Percentiles rank a stretch among this genome's conserved stretches.
These are phyloP conservation scores for Cicer pinnatifidum DNA, from an alignment of 306 rosid species.

Conservation along the genomic window DNA sequence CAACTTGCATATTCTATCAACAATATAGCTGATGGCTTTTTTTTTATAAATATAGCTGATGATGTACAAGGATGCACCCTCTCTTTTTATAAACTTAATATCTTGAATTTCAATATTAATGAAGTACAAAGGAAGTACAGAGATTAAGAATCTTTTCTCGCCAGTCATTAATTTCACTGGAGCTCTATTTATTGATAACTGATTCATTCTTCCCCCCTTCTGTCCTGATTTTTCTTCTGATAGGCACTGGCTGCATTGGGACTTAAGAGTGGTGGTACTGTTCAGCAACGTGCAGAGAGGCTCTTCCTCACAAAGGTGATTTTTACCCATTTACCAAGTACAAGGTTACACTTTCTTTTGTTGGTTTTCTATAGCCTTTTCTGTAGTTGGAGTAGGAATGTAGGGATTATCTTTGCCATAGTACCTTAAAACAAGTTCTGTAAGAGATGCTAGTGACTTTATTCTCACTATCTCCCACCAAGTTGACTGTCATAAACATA, in stretches of 20 bases:
- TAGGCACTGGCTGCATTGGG: conserved; percentile 85
- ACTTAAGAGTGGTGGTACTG: conserved; percentile 88
- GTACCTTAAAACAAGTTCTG: conserved; percentile 16
- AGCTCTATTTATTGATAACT: conserved; percentile 22
- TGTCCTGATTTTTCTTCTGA: conserved; percentile 23
- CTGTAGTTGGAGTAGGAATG: not conserved
- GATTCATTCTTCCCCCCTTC: not conserved
- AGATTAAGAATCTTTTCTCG: conserved; percentile 14
- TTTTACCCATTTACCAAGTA: conserved; percentile 10
- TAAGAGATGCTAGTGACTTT: conserved; percentile 5
- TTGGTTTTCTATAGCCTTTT: not conserved
- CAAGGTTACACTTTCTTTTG: not conserved
- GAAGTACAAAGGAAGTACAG: not conserved
- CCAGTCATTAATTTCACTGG: conserved; percentile 25
- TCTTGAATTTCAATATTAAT: conserved; percentile 27
- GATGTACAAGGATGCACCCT: not conserved
- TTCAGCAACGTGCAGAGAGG: conserved; percentile 98
- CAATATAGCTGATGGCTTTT: not conserved
- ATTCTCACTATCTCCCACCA: not conserved
- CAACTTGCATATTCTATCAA: not conserved
- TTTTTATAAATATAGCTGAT: not conserved
- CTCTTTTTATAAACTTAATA: conserved; percentile 13
- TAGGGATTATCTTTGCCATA: conserved; percentile 1
- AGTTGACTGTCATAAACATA: not conserved
- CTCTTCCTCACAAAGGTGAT: conserved; percentile 90